Evolutionary conservation across 768 basidiomycete species (phyloP), one percentile per base, ranked within the genome.

Genomic region (Erythrobasidium yunnanense): DNA sequence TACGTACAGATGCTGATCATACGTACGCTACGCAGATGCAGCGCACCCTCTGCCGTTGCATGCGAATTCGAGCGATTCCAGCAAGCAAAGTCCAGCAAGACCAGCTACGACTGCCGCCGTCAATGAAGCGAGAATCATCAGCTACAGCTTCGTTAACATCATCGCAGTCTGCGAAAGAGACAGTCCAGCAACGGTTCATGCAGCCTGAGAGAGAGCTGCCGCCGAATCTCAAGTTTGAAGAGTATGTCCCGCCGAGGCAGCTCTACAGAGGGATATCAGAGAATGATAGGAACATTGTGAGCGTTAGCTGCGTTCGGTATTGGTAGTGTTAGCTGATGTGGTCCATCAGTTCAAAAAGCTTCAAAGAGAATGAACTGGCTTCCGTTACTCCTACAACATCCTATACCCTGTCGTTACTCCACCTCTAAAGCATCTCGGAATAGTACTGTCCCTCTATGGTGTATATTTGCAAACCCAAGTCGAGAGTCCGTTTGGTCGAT

Each of bases 401-500:
- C 52, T 32, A 7, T 15, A n/a, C 35, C 20, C 23, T n/a, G 34
- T 23, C 34, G 4, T 6, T 11, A 23, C n/a, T 18, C 15, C 55
- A 4, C 22, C 35, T 25, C 17, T 51, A 23, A 63, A 25, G 49
- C 60, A 5, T 63, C 60, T 49, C 38, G 49, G 47, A 49, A 49
- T 35, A 63, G 46, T 13, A 63, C 17, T 2, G 49, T 50, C 4
- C 60, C 60, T 27, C 60, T 46, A 25, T 63, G 60, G 33, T 63
- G 60, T 17, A 63, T 51, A 33, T 51, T 51, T 30, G 60, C 60
- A 47, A 63, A 63, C 5, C 60, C 60, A 1, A 63, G 60, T 4
- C 47, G 27, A 33, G 60, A 63, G 42, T 63, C 60, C 29, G 25
- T 22, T 52, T 63, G 60, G 52, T 63, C 60, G 60, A 63, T 63